phyloP scores from a whole-genome alignment of 129 eudicot species.

The Flaveria brownii region DNA sequence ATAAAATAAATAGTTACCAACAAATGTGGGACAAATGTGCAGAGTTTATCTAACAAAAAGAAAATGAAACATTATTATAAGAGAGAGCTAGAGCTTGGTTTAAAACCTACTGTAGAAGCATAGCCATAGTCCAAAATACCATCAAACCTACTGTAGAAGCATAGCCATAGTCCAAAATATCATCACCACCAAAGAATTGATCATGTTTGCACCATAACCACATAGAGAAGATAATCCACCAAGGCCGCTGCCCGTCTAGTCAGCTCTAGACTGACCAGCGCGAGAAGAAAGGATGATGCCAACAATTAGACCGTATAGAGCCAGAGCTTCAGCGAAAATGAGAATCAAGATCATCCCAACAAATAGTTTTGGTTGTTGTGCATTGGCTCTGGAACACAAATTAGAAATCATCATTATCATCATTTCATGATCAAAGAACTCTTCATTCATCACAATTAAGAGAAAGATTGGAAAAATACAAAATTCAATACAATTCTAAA shows the following conservation, averaged over 20 bases:
- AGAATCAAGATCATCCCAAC: constrained; percentile 88
- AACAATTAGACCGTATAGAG: constrained; percentile 84
- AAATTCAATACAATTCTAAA: not conserved
- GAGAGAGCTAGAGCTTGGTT: constrained; percentile 36
- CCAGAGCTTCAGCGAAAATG: constrained; percentile 90
- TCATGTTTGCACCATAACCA: constrained; percentile 32
- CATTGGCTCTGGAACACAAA: constrained; percentile 68
- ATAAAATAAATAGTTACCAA: constrained; percentile 11
- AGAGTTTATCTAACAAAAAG: constrained; percentile 14
- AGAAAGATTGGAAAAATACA: no score
- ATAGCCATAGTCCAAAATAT: constrained; percentile 19
- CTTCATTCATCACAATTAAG: not conserved
- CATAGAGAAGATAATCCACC: constrained; percentile 12
- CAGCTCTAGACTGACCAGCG: constrained; percentile 97
- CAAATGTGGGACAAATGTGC: not conserved
- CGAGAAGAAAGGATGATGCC: constrained; percentile 95
- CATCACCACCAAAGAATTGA: constrained; percentile 39
- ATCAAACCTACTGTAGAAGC: constrained; percentile 29
- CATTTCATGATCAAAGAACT: not conserved
- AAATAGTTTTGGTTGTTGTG: constrained; percentile 86
- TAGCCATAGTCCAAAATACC: constrained; percentile 18
- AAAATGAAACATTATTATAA: constrained; percentile 16
- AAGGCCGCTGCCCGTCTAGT: constrained; percentile 32
- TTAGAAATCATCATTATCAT: not conserved
- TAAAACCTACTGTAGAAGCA: constrained; percentile 27